These are phyloP conservation scores for Fusarium odoratissimum DNA, from an alignment of 2,329 filamentous ascomycete species.

Conservation along the genomic window DNA sequence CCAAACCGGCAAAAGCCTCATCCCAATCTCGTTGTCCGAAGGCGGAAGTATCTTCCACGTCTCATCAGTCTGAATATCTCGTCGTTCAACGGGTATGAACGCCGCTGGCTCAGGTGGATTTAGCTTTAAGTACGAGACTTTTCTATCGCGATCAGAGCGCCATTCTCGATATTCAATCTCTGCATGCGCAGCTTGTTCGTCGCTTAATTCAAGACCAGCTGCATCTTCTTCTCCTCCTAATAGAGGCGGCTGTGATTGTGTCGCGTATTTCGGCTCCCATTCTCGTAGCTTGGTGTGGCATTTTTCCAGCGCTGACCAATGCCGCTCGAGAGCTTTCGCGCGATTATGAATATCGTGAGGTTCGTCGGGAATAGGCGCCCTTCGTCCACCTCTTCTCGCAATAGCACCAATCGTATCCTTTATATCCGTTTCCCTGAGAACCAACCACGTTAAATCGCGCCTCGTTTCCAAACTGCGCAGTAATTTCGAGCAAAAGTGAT, in stretches of 20 bases:
- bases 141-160: constrained; percentile 17
- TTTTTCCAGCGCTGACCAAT: constrained; percentile 33
- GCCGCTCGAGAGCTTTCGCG: constrained; percentile 8
- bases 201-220: constrained; percentile 2
- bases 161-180: constrained; percentile 26
- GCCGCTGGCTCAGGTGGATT: constrained; percentile 13
- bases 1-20: constrained; percentile 10
- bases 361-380: constrained; percentile 23
- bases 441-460: constrained; percentile 22
- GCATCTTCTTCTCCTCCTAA: background rate
- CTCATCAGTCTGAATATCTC: constrained; percentile 17
- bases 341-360: constrained; percentile 13
- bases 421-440: constrained; percentile 20
- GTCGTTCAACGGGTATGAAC: constrained; percentile 1
- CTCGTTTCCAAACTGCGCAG: constrained; percentile 26
- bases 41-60: constrained; percentile 9
- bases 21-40: background rate
- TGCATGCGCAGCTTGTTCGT: constrained; percentile 7
- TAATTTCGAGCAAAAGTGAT: constrained; percentile 17
- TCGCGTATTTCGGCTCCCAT: constrained; percentile 23
- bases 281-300: constrained; percentile 25
- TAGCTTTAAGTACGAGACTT: constrained; percentile 1
- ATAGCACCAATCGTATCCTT: constrained; percentile 21
- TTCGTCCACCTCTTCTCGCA: constrained; percentile 7
- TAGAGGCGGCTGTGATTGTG: constrained; percentile 1